phyloP scores from a whole-genome alignment of 139 green algal genomes.

The Bryopsis sp. region DNA sequence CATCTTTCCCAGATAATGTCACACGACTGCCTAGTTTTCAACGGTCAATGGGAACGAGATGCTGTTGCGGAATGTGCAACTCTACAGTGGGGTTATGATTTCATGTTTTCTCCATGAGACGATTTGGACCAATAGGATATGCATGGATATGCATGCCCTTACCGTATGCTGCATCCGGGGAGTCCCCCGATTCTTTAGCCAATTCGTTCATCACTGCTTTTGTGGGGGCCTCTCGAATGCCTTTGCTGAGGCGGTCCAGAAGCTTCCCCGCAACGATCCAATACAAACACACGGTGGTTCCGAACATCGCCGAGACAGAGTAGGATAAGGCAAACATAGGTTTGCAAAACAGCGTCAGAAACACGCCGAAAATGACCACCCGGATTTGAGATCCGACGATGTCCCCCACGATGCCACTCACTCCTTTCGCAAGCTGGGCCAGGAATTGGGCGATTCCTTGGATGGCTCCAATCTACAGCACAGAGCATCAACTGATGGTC shows the following conservation, averaged over 20 bases:
- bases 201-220: conserved; percentile 78
- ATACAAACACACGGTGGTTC: conserved; percentile 46
- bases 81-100: too few species aligned
- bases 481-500: too few species aligned
- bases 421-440: conserved; percentile 57
- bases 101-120: too few species aligned
- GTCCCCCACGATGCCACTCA: conserved; percentile 60
- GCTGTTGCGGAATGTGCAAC: too few species aligned
- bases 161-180: conserved; percentile 61
- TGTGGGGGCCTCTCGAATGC: conserved; percentile 68
- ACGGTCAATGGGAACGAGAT: too few species aligned
- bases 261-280: conserved; percentile 70
- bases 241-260: conserved; percentile 58
- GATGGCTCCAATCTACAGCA: conserved; percentile 73
- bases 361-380: conserved; percentile 71
- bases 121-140: too few species aligned
- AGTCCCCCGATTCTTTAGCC: conserved; percentile 51
- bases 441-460: conserved; percentile 70
- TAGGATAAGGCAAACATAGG: conserved; percentile 65
- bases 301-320: conserved; percentile 36
- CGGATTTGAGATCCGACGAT: conserved; percentile 55
- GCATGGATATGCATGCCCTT: too few species aligned
- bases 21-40: too few species aligned
- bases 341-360: conserved; percentile 70
- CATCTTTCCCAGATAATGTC: too few species aligned